These are phyloP conservation scores for Plasmodium knowlesi DNA, from an alignment of 169 alveolate genomes.

Conservation along the genomic window DNA sequence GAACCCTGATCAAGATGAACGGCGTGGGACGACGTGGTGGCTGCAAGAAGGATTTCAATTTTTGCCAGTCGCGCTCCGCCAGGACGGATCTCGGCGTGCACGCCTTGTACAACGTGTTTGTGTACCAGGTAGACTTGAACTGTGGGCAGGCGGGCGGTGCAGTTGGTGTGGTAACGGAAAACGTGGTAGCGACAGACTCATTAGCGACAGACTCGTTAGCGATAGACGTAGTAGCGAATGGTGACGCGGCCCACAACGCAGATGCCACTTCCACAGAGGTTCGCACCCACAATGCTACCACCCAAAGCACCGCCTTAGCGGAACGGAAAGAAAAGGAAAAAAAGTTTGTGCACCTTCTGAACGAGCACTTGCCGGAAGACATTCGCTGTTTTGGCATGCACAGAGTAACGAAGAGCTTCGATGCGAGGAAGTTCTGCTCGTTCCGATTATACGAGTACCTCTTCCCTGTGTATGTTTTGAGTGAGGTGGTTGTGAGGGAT, in stretches of 20 bases:
- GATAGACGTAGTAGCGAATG: background rate
- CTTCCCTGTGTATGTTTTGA: conserved; percentile 82
- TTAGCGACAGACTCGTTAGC: too few species aligned
- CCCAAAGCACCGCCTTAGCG: background rate
- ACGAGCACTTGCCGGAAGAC: conserved; percentile 78
- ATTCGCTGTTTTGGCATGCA: conserved; percentile 81
- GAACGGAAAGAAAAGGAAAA: conserved; percentile 73
- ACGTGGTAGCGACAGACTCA: background rate
- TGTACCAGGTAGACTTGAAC: conserved; percentile 77
- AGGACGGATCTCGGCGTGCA: conserved; percentile 92
- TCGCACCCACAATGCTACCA: background rate
- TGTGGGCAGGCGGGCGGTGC: background rate
- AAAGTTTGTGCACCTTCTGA: conserved; percentile 69
- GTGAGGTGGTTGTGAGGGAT: conserved; percentile 45
- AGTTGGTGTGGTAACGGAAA: background rate
- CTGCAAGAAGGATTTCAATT: conserved; percentile 65
- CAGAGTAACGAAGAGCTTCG: conserved; percentile 89
- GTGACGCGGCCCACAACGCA: background rate
- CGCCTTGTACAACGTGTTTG: conserved; percentile 84
- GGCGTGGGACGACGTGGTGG: conserved; percentile 82
- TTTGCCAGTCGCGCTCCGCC: conserved; percentile 85
- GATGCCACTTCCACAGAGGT: background rate
- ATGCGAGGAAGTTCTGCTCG: conserved; percentile 88
- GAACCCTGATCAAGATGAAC: conserved; percentile 78
- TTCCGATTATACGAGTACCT: conserved; percentile 87